These are phyloP conservation scores for Violaceomyces palustris DNA, from an alignment of 1,284 basidiomycete genomes.

Conservation along the genomic window DNA sequence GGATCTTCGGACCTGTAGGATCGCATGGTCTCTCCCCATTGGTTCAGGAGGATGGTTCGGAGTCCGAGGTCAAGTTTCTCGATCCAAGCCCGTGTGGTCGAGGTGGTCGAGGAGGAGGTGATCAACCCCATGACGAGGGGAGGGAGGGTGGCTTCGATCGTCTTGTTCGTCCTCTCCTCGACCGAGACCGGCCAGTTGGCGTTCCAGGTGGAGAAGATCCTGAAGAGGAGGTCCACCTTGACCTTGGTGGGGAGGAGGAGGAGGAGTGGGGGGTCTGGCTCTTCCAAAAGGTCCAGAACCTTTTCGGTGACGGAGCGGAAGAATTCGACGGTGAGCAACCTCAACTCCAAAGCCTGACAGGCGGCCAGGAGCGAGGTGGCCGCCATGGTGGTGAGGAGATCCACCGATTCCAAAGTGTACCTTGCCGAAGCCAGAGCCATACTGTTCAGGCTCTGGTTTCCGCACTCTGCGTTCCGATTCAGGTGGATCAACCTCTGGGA, in stretches of 20 bases:
- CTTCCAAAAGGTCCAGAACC: no score
- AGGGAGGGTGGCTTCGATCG: neutral
- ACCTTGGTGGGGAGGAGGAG: neutral
- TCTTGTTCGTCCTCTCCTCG: neutral
- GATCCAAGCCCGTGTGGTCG: neutral
- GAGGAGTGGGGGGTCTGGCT: no score
- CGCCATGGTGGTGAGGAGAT: constrained; percentile 4
- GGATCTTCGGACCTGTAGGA: no score
- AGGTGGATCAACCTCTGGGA: constrained; percentile 77
- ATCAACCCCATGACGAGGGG: neutral
- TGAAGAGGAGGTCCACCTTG: neutral
- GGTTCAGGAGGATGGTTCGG: no score
- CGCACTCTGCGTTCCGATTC: constrained; percentile 58
- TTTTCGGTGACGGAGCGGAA: neutral
- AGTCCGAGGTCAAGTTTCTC: no score
- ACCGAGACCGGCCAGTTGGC: neutral
- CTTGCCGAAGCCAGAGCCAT: constrained; percentile 9
- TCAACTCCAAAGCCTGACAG: constrained; percentile 8
- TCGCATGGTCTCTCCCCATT: no score
- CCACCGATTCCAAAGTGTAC: constrained; percentile 7
- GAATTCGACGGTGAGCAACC: neutral
- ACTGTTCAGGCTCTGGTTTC: constrained; percentile 9
- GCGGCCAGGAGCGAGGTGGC: constrained; percentile 2
- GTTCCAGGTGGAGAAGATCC: neutral
- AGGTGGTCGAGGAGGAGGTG: neutral